Evolutionary conservation across 352 stramenopile species (phyloP).

Genomic region (Globisporangium yorkense): DNA sequence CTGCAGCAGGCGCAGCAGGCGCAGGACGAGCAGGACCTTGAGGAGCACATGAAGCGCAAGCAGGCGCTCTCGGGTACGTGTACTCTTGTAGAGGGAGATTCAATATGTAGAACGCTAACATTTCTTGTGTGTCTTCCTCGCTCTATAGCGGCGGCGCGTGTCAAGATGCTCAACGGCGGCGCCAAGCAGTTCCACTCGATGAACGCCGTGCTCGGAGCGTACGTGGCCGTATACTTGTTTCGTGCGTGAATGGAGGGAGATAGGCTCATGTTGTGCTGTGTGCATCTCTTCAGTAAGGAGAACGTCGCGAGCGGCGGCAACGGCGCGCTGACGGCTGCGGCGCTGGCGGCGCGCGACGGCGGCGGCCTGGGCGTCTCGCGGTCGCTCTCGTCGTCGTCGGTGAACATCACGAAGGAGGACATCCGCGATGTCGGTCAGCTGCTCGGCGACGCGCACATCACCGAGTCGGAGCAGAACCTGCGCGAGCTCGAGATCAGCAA

Average conservation of each 20-base stretch:
- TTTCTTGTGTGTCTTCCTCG: not conserved
- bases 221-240: conserved; percentile 2
- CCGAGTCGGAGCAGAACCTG: conserved; percentile 72
- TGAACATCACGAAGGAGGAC: conserved; percentile 78
- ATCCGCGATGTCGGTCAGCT: conserved; percentile 60
- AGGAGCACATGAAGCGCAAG: conserved; percentile 65
- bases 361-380: conserved; percentile 23
- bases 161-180: conserved; percentile 60
- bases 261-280: not conserved
- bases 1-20: conserved; percentile 50
- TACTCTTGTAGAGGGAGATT: no score
- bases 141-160: conserved; percentile 39
- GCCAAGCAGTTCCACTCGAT: conserved; percentile 74
- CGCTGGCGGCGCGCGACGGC: conserved; percentile 21
- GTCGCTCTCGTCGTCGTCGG: conserved; percentile 62
- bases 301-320: conserved; percentile 23
- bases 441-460: conserved; percentile 75
- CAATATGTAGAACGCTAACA: no score
- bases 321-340: conserved; percentile 20
- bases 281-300: conserved; percentile 31
- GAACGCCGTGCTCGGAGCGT: conserved; percentile 46
- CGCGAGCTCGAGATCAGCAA: conserved; percentile 76
- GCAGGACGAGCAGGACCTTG: conserved; percentile 56
- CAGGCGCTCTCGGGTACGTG: conserved; percentile 55
- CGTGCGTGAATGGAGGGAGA: not conserved